phyloP scores from a whole-genome alignment of 2,329 filamentous ascomycete species.

The Xylariaceae sp. region DNA sequence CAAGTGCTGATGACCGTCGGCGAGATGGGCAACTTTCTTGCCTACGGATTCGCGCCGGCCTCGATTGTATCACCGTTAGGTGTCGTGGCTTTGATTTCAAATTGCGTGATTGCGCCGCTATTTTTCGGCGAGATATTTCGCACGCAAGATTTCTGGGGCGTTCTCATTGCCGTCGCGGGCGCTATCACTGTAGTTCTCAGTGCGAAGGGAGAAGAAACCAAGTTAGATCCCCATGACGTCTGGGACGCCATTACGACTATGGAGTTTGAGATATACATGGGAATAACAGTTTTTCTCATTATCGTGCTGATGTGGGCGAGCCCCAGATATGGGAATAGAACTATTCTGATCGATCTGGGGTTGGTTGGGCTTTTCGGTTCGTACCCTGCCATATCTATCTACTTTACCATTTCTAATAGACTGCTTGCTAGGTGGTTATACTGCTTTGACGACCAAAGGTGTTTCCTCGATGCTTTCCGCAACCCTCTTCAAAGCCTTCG shows the following conservation, averaged over 20 bases:
- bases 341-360: conserved; percentile 86
- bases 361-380: conserved; percentile 87
- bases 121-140: conserved; percentile 91
- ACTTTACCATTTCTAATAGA: conserved; percentile 7
- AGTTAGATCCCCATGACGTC: conserved; percentile 84
- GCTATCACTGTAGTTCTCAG: conserved; percentile 91
- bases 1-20: conserved; percentile 89
- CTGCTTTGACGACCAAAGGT: conserved; percentile 92
- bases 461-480: conserved; percentile 92
- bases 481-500: conserved; percentile 80
- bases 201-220: conserved; percentile 82
- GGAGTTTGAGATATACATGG: conserved; percentile 88
- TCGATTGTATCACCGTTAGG: conserved; percentile 95
- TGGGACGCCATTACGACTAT: conserved; percentile 81
- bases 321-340: conserved; percentile 74
- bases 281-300: conserved; percentile 69
- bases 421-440: conserved; percentile 68
- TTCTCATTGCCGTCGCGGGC: conserved; percentile 78
- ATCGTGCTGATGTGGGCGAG: conserved; percentile 74
- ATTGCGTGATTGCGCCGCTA: conserved; percentile 92
- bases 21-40: conserved; percentile 92
- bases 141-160: conserved; percentile 77
- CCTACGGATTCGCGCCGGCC: conserved; percentile 94
- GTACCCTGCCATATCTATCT: not conserved
- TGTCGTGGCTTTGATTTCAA: conserved; percentile 93